Evolutionary conservation across 495 filamentous ascomycete genomes (phyloP).

Genomic region (Geopyxis carbonaria): DNA sequence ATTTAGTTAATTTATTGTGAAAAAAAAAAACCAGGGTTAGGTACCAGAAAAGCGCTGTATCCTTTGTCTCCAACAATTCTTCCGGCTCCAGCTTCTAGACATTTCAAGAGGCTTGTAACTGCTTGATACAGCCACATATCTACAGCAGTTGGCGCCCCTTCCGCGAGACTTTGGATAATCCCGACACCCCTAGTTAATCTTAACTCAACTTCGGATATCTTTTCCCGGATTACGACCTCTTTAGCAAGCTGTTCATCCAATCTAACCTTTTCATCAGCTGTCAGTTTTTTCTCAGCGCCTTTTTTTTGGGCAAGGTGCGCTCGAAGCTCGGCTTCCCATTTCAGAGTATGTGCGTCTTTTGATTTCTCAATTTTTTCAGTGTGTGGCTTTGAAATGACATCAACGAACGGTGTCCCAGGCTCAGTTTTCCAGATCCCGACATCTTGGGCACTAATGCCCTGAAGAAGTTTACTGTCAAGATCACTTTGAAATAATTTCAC

Average conservation of each 20-base stretch:
- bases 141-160: conserved; percentile 68
- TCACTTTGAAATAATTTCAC: conserved; percentile 55
- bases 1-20: background rate
- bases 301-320: conserved; percentile 79
- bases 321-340: conserved; percentile 92
- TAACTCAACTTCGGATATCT: conserved; percentile 47
- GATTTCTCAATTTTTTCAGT: conserved; percentile 53
- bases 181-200: conserved; percentile 65
- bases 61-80: conserved; percentile 62
- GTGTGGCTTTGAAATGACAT: conserved; percentile 58
- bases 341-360: conserved; percentile 86
- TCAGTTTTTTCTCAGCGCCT: conserved; percentile 79
- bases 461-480: conserved; percentile 46
- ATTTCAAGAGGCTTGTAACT: conserved; percentile 48
- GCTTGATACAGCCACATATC: conserved; percentile 71
- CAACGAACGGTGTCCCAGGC: conserved; percentile 71
- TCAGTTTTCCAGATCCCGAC: conserved; percentile 79
- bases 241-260: conserved; percentile 83
- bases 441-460: conserved; percentile 61
- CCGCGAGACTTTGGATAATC: conserved; percentile 62
- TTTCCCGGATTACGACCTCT: conserved; percentile 57
- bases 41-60: conserved; percentile 61
- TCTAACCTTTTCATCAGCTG: conserved; percentile 68
- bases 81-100: conserved; percentile 61
- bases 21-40: conserved; percentile 15